A percentile compares a stretch with the other conserved stretches of the same genome.
Conservation (phyloP, 179 eudicot species). For the Drosera spatulata region DNA sequence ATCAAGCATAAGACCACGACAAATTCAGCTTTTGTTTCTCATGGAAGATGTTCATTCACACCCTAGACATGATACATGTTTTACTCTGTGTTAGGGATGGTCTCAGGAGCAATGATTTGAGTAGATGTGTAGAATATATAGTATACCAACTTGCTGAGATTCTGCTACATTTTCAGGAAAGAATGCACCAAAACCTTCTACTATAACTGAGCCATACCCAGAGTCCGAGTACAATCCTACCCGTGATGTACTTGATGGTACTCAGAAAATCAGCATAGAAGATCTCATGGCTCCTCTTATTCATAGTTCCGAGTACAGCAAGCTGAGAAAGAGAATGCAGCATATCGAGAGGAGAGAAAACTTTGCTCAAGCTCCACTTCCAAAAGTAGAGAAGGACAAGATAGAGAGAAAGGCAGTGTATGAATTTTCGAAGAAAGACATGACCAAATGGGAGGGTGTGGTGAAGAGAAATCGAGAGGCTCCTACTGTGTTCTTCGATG, state of each 20-base stretch:
- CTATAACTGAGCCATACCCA: conserved; percentile 70
- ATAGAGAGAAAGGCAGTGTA: conserved; percentile 61
- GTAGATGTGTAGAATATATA: too few relatives aligned
- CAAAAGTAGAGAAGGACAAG: conserved; percentile 56
- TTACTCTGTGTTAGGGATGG: too few relatives aligned
- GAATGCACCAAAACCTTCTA: conserved; percentile 38
- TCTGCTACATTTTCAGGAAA: conserved; percentile 28
- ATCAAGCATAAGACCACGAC: too few relatives aligned
- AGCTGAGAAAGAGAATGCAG: conserved; percentile 37
- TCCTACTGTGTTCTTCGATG: conserved; percentile 62
- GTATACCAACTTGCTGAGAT: too few relatives aligned
- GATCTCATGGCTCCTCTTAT: conserved; percentile 74
- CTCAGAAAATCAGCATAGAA: conserved; percentile 50
- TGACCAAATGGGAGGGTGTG: conserved; percentile 62
- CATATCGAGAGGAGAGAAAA: conserved; percentile 38
- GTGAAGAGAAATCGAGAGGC: conserved; percentile 86
- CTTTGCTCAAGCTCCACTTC: conserved; percentile 65
- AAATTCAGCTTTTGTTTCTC: too few relatives aligned
- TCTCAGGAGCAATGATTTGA: too few relatives aligned
- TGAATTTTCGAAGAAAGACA: conserved; percentile 41
- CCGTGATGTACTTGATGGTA: conserved; percentile 59
- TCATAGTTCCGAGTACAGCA: conserved; percentile 45
- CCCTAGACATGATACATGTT: too few relatives aligned
- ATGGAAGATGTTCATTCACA: too few relatives aligned
- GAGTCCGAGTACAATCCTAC: conserved; percentile 89